Evolutionary conservation across 1,284 basidiomycete genomes (phyloP), one percentile per base, ranked within the genome.

Genomic region (Rhodotorula sp.): DNA sequence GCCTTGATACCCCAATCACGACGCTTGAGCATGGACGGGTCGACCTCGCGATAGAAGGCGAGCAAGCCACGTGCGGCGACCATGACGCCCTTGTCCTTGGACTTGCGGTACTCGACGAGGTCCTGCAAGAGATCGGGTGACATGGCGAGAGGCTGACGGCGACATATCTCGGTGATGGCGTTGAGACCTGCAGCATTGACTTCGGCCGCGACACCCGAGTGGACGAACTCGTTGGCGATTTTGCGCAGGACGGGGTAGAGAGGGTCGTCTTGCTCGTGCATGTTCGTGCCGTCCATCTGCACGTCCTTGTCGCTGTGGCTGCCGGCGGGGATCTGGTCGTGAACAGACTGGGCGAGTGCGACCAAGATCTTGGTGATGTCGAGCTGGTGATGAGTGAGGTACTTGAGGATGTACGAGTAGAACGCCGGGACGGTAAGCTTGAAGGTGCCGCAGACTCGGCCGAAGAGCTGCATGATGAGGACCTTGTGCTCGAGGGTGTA

Each of bases 401-500:
- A 99, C 81, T 86, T 86, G 83, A 96, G 85, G 79, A 97, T 87
- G 83, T 97, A 99, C 27, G 91, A 91, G 84, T 99, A 99, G 83
- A 98, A 97, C n/a, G 89, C 87, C 60, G 99, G 88, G 47, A 99
- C 88, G 79, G 89, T 93, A 68, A 96, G 88, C 80, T 94, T 94
- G 84, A 99, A 95, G 2, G 86, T 83, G 49, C 92, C 91, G 87
- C 94, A 95, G 63, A 98, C 90, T 59, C 96, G 88, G n/a, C 92
- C 91, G 60, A 99, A 86, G 51, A 99, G 89, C 80, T 98, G 94
- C 92, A 99, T 96, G 78, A 97, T 85, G 73, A 98, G 85, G 69
- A 99, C 90, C 82, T 97, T 98, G 85, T 98, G 95, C 76, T 98
- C 94, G 74, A 99, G 86, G 29, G 91, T 90, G 79, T 91, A 93